Conservation (phyloP, 495 filamentous ascomycete species). For the Rhizodiscina lignyota region DNA sequence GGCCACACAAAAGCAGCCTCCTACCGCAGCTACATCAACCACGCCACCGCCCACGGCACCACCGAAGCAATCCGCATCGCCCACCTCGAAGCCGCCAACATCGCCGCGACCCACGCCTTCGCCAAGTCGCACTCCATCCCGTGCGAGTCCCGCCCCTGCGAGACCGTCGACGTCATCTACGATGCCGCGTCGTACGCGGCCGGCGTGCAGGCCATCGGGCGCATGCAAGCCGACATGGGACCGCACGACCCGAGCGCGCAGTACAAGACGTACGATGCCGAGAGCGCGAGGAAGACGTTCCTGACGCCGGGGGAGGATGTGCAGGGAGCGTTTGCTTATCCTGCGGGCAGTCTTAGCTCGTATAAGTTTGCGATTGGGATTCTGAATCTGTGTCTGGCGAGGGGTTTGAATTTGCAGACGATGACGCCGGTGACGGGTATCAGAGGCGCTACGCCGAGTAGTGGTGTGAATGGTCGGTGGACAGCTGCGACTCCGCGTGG, state of each 20-base stretch:
- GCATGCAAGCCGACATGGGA: constrained; percentile 23
- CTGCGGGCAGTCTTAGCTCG: constrained; percentile 44
- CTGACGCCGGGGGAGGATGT: constrained; percentile 8
- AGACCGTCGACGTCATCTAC: constrained; percentile 43
- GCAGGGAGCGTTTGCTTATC: constrained; percentile 37
- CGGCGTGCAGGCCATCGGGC: constrained; percentile 24
- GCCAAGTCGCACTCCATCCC: constrained; percentile 31
- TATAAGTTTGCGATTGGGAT: constrained; percentile 49
- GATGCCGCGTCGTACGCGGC: constrained; percentile 27
- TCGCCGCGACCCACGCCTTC: constrained; percentile 35
- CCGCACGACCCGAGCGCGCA: constrained; percentile 27
- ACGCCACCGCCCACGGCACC: not conserved
- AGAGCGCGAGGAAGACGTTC: constrained; percentile 31
- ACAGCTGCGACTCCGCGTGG: too few relatives aligned
- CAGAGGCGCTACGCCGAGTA: too few relatives aligned
- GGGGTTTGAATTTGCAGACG: constrained; percentile 44
- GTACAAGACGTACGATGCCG: constrained; percentile 28
- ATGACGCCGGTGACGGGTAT: constrained; percentile 36
- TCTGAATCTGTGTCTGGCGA: constrained; percentile 31
- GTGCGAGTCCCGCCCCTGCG: constrained; percentile 32
- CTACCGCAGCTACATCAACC: too few relatives aligned
- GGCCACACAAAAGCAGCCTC: too few relatives aligned
- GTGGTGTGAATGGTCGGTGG: too few relatives aligned
- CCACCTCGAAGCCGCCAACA: constrained; percentile 38
- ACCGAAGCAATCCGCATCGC: constrained; percentile 35